Base-by-base conservation (phyloP, 2,329 filamentous ascomycete genomes). In the Alternaria metachromatica region DNA sequence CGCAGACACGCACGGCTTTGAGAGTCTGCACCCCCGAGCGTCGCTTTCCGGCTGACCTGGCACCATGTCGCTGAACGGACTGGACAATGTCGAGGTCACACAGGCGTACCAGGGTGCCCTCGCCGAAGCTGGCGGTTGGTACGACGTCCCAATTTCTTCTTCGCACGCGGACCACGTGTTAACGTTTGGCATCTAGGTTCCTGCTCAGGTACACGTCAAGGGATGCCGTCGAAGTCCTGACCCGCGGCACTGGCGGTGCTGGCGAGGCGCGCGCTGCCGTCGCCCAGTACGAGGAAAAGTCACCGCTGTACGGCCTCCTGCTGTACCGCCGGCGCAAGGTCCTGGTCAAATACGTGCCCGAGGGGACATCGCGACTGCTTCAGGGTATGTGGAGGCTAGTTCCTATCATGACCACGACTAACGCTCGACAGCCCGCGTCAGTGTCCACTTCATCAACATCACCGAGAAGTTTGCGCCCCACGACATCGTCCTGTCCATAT, bases 51-150 rank as follows among this genome's bases (percentile, higher is more conserved):
- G 60, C 62, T 54, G 60, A 45, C 66, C 37, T 37, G 20, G 44
- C 62, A 72, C 55, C 63, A 98, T 98, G 95, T 97, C 95, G 85
- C 87, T 98, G 82, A 97, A 97, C 89, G 96, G 96, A 70, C 87
- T 98, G 82, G 94, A 97, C 84, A 87, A 89, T 83, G 84, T 87
- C 72, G 87, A 89, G 78, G 87, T 99, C 82, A 88, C 90, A 82
- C 93, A 96, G 83, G 94, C 94, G 75, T 90, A 97, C 82, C 91
- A 94, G 78, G 85, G 88, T 73, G 92, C 93, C 60, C 85, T 90
- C 73, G 87, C 88, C 64, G 96, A 98, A 82, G 89, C 93, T 62
- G 94, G 94, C 84, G 94, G 94, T 90, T 99, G 96, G 96, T 98
- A 87, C 82, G 92, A 85, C 64, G 43, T 15, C 49, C 64, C 51